phyloP scores from a whole-genome alignment of 805 yeast species.

The Blastobotrys robertii region DNA sequence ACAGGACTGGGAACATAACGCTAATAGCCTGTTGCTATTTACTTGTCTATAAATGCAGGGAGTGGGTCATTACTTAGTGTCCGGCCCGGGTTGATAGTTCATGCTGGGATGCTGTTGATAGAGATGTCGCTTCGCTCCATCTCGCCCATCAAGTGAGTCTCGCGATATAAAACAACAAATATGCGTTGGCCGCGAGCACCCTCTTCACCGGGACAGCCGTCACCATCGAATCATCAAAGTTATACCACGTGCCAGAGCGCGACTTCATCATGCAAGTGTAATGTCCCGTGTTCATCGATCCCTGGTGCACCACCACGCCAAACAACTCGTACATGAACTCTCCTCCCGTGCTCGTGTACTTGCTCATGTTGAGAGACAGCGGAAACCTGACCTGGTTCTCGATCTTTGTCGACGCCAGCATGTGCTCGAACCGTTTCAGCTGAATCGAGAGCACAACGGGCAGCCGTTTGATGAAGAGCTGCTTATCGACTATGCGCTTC shows the following conservation, averaged over 20 bases:
- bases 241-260: constrained; percentile 74
- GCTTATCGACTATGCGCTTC: constrained; percentile 59
- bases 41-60: too few relatives aligned
- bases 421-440: constrained; percentile 62
- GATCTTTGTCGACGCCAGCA: constrained; percentile 45
- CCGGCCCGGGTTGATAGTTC: too few relatives aligned
- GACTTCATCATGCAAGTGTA: constrained; percentile 72
- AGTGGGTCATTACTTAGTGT: too few relatives aligned
- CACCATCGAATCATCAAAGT: constrained; percentile 82
- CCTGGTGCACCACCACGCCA: constrained; percentile 82
- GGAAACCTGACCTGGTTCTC: constrained; percentile 72
- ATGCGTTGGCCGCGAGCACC: constrained; percentile 58
- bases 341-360: constrained; percentile 33
- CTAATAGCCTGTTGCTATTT: too few relatives aligned
- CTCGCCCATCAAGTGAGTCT: constrained; percentile 4
- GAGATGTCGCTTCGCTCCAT: neutral
- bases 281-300: constrained; percentile 94
- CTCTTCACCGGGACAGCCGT: constrained; percentile 53
- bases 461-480: constrained; percentile 52
- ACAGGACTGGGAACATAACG: too few relatives aligned
- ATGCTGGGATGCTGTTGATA: too few relatives aligned
- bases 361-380: constrained; percentile 56
- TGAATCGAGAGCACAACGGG: constrained; percentile 81
- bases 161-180: constrained; percentile 45
- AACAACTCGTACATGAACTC: constrained; percentile 63